A percentile compares a stretch with the other conserved stretches of the same genome.
Evolutionary conservation across 148 eudicot genomes (phyloP).

Genomic region (Cornus florida): DNA sequence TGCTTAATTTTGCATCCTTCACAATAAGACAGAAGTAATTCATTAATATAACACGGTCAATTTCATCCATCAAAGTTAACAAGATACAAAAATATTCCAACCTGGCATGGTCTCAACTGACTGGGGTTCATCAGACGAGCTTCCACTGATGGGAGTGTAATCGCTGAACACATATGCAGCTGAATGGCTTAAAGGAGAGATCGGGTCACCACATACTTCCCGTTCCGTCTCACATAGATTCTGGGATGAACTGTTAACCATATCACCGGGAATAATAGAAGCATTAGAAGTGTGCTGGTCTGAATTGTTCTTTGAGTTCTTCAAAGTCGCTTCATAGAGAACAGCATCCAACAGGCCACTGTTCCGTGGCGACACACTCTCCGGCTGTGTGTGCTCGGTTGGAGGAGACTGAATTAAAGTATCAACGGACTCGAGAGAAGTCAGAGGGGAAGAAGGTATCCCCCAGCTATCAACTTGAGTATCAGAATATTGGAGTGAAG

Average conservation of each 20-base stretch:
- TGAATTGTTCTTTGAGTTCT: constrained; percentile 32
- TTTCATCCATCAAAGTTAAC: background rate
- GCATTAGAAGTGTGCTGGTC: constrained; percentile 27
- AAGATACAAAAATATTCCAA: constrained; percentile 9
- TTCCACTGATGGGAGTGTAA: constrained; percentile 46
- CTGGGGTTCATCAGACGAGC: constrained; percentile 49
- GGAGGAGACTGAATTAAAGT: constrained; percentile 58
- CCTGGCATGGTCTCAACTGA: constrained; percentile 46
- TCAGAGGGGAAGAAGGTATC: constrained; percentile 47
- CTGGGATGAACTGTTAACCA: constrained; percentile 36
- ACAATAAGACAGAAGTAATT: background rate
- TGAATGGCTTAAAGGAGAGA: constrained; percentile 74
- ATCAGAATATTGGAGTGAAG: constrained; percentile 80
- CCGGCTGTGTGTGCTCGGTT: constrained; percentile 52
- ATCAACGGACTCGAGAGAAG: constrained; percentile 66
- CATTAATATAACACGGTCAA: background rate
- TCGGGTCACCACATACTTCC: constrained; percentile 54
- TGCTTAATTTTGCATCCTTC: constrained; percentile 47
- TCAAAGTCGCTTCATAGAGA: constrained; percentile 54
- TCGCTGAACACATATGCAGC: constrained; percentile 51
- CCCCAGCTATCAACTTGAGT: constrained; percentile 52
- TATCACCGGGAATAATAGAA: constrained; percentile 26
- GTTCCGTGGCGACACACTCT: constrained; percentile 49
- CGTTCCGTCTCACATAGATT: constrained; percentile 40
- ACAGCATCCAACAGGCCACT: constrained; percentile 77